Base-by-base conservation (phyloP, 352 stramenopile species). In the Pythium sp. region DNA sequence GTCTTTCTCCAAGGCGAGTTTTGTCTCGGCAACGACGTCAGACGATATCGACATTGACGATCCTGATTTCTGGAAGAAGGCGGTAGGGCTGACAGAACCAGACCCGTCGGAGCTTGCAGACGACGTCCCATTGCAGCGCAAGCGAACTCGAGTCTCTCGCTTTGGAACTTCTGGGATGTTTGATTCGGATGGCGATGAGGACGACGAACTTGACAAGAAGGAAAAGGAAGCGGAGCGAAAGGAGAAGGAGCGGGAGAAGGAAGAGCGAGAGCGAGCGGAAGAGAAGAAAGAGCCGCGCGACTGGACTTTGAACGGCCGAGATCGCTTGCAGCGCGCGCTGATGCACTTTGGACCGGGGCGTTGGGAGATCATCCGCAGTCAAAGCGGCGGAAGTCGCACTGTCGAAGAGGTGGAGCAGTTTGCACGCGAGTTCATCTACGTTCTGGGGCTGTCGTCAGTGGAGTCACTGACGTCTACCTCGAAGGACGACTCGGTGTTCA, bases 1-100 rank as follows among this genome's bases (percentile, higher is more conserved):
- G 3, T 92, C 86, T 5, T 98, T 98, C 68, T 97, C 89, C 8
- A 98, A 97, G 70, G 93, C 93, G 24, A 97, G 89, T 76, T 98
- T 98, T 67, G 90, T 98, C 32, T 93, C 90, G 2, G 86, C 89
- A 0, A 93, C 80, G 18, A 97, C 82, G 2, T 93, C 84, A 0
- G 87, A 98, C 67, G 93, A 99, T 68, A 88, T 99, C n/a, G 94
- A 99, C 73, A 90, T 99, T 20, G 93, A 99, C 65, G 98, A 99
- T 75, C 98, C 98, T 2, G 84, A 99, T 62, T 99, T 99, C 67
- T 99, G 98, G 98, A 98, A 99, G 67, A 99, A 99, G 76, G 97
- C 99, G 1, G 91, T 98, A 7, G 93, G 93, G 6, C 58, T 97
- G 15, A 80, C 72, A 3, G 89, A 96, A 7, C 86, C 89, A 2